Percentiles rank a stretch among this genome's conserved stretches.
Evolutionary conservation across 1,284 basidiomycete genomes (phyloP).

Genomic region (Amylostereum areolatum): DNA sequence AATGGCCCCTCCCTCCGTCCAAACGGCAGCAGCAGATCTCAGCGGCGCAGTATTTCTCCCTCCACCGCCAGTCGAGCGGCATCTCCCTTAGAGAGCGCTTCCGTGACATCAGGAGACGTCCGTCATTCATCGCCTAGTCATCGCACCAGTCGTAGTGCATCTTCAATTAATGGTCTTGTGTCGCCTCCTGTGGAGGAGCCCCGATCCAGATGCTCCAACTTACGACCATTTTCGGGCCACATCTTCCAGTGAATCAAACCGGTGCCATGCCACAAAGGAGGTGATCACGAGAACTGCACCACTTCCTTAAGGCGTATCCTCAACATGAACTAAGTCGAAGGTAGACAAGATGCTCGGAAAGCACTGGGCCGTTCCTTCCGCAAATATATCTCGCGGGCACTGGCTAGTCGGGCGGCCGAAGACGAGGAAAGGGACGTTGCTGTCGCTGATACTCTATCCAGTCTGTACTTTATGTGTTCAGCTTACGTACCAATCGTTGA

Average conservation of each 20-base stretch:
- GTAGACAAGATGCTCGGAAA: slow-evolving; percentile 84
- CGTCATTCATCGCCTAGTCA: slow-evolving; percentile 55
- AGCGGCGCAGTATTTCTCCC: slow-evolving; percentile 36
- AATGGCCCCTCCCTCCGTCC: slow-evolving; percentile 25
- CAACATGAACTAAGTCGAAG: too few species aligned
- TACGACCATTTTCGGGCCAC: slow-evolving; percentile 80
- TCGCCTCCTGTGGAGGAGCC: slow-evolving; percentile 60
- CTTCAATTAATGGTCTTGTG: slow-evolving; percentile 46
- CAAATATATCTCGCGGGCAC: slow-evolving; percentile 78
- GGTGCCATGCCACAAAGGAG: slow-evolving; percentile 80
- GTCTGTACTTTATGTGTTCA: slow-evolving; percentile 36
- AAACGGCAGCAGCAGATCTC: slow-evolving; percentile 31
- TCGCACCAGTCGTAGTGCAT: slow-evolving; percentile 57
- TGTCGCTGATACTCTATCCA: slow-evolving; percentile 71
- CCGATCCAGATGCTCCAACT: slow-evolving; percentile 78
- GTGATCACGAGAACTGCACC: slow-evolving; percentile 95
- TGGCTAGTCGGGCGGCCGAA: slow-evolving; percentile 79
- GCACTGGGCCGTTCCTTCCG: slow-evolving; percentile 78
- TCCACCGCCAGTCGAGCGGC: slow-evolving; percentile 56
- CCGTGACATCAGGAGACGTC: slow-evolving; percentile 45
- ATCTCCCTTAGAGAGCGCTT: slow-evolving; percentile 54
- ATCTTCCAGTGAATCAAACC: slow-evolving; percentile 85
- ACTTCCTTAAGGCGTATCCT: slow-evolving; percentile 90
- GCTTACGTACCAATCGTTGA: background rate
- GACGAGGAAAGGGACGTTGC: slow-evolving; percentile 75